phyloP scores from a whole-genome alignment of 768 basidiomycete genomes.

The Udeniomyces megalosporus region DNA sequence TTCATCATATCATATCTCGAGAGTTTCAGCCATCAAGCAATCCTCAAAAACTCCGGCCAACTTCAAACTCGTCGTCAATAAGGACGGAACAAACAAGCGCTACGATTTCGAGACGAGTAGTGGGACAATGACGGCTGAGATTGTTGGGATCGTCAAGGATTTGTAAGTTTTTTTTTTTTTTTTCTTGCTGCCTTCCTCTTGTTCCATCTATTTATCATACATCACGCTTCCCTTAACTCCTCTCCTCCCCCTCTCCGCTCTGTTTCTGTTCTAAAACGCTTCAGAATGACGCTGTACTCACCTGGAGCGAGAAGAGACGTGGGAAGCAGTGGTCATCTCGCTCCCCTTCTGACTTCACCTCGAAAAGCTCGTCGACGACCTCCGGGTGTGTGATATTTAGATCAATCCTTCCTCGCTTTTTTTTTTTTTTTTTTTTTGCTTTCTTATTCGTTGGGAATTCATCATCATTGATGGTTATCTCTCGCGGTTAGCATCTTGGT shows the following conservation, averaged over 20 bases:
- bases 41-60: conserved; percentile 56
- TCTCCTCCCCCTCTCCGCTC: too few species aligned
- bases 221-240: too few species aligned
- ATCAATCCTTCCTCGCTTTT: too few species aligned
- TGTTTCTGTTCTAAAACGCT: background rate
- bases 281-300: background rate
- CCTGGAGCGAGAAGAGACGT: background rate
- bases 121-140: conserved; percentile 57
- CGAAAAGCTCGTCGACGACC: background rate
- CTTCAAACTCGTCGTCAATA: conserved; percentile 75
- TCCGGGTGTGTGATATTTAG: background rate
- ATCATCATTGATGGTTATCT: too few species aligned
- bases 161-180: conserved; percentile 8
- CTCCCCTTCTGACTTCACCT: background rate
- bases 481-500: too few species aligned
- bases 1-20: conserved; percentile 78
- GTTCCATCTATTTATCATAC: background rate
- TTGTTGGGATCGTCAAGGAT: conserved; percentile 13
- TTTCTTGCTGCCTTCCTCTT: background rate
- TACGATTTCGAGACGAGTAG: conserved; percentile 96
- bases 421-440: too few species aligned
- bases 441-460: too few species aligned
- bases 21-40: conserved; percentile 67
- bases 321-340: background rate
- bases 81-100: conserved; percentile 56